Evolutionary conservation across 495 filamentous ascomycete genomes (phyloP).

Genomic region (Penicillium desertorum): DNA sequence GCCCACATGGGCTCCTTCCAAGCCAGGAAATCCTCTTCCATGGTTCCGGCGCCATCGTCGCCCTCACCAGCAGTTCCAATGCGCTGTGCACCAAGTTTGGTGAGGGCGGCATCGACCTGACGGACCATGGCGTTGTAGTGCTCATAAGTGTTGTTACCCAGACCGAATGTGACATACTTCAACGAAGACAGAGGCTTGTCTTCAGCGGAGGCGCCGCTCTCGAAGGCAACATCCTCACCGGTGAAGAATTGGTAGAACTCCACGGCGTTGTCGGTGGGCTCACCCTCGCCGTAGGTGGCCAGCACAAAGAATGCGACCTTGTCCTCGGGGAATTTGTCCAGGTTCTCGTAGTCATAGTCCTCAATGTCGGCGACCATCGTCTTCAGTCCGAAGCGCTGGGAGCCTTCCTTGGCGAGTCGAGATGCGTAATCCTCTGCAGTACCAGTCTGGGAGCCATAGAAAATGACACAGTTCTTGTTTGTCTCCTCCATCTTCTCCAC

Average conservation of each 20-base stretch:
- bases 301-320: slow-evolving; percentile 94
- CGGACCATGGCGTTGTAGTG: slow-evolving; percentile 99
- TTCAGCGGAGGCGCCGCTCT: slow-evolving; percentile 59
- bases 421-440: slow-evolving; percentile 99
- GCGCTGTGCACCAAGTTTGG: slow-evolving; percentile 75
- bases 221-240: slow-evolving; percentile 77
- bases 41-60: slow-evolving; percentile 96
- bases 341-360: slow-evolving; percentile 95
- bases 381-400: slow-evolving; percentile 92
- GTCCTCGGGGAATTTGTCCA: slow-evolving; percentile 84
- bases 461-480: slow-evolving; percentile 95
- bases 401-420: slow-evolving; percentile 94
- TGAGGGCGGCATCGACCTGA: slow-evolving; percentile 74
- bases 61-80: slow-evolving; percentile 92
- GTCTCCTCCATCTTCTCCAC: slow-evolving; percentile 93
- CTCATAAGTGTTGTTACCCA: slow-evolving; percentile 98
- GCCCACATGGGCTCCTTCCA: slow-evolving; percentile 99
- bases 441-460: slow-evolving; percentile 97
- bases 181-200: slow-evolving; percentile 79
- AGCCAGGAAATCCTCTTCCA: slow-evolving; percentile 98
- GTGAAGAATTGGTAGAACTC: slow-evolving; percentile 98
- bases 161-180: slow-evolving; percentile 92
- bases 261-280: slow-evolving; percentile 97
- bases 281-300: slow-evolving; percentile 96
- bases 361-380: slow-evolving; percentile 98